A percentile compares a stretch with the other conserved stretches of the same genome.
Evolutionary conservation across 2,329 filamentous ascomycete species (phyloP).

Genomic region (Fusarium avenaceum): DNA sequence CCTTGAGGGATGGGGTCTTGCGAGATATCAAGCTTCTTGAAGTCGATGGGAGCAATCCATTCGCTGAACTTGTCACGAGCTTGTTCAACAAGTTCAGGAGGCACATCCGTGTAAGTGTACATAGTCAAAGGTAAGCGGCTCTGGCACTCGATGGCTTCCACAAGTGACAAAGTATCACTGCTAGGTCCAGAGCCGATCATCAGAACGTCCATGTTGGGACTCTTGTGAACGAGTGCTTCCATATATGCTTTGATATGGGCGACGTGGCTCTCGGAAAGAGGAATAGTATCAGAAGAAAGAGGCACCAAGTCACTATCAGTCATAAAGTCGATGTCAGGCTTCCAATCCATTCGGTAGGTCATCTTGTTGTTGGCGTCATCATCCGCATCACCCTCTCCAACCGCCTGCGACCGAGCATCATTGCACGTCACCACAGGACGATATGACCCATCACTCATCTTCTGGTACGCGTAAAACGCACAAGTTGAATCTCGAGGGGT

Average conservation of each 20-base stretch:
- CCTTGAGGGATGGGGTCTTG: conserved; percentile 8
- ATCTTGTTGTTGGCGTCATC: conserved; percentile 2
- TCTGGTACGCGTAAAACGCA: conserved; percentile 6
- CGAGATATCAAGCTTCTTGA: conserved; percentile 9
- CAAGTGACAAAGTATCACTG: neutral
- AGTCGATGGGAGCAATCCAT: conserved; percentile 1
- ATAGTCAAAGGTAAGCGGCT: neutral
- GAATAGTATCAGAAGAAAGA: neutral
- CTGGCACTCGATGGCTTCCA: neutral
- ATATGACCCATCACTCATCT: neutral
- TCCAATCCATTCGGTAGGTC: conserved; percentile 9
- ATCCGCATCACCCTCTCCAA: conserved; percentile 1
- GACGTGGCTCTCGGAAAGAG: neutral
- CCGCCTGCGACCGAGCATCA: neutral
- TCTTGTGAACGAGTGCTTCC: conserved; percentile 5
- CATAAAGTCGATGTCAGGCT: conserved; percentile 6
- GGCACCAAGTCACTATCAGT: neutral
- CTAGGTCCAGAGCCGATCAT: neutral
- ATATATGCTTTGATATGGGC: neutral
- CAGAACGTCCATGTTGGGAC: neutral
- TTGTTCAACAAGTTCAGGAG: neutral
- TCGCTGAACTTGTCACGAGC: neutral
- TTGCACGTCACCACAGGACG: neutral
- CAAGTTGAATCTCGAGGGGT: conserved; percentile 6
- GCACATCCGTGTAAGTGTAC: neutral